These are phyloP conservation scores for Asterella californica DNA, from an alignment of 225 moss, liverwort and hornwort genomes.

Conservation along the genomic window DNA sequence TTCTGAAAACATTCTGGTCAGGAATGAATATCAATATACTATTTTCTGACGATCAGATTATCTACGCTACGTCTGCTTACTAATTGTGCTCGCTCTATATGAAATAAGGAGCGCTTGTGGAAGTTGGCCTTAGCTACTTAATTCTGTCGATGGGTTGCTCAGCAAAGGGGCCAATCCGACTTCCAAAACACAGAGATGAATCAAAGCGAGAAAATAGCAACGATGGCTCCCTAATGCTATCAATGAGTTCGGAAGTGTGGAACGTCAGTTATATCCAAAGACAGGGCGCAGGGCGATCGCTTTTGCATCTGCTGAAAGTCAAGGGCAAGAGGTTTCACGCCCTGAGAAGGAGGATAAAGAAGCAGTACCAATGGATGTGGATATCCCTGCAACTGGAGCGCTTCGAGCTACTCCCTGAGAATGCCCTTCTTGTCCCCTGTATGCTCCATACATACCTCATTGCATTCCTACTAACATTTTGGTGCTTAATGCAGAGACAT, in stretches of 20 bases:
- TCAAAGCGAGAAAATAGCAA: constrained; percentile 51
- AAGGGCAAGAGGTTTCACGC: constrained; percentile 20
- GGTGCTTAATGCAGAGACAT: too few relatives aligned
- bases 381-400: constrained; percentile 41
- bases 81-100: too few relatives aligned
- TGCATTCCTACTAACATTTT: too few relatives aligned
- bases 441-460: too few relatives aligned
- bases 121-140: constrained; percentile 63
- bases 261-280: constrained; percentile 42
- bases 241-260: constrained; percentile 62
- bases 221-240: constrained; percentile 57
- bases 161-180: constrained; percentile 44
- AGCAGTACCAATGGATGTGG: constrained; percentile 78
- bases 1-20: too few relatives aligned
- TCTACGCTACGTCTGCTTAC: too few relatives aligned
- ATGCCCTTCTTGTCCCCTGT: not conserved
- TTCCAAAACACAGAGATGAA: constrained; percentile 46
- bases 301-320: constrained; percentile 23
- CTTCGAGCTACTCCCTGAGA: constrained; percentile 50
- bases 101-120: constrained; percentile 65
- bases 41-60: too few relatives aligned
- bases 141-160: constrained; percentile 49
- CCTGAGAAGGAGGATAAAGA: constrained; percentile 40
- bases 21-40: too few relatives aligned
- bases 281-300: constrained; percentile 34